Conservation (phyloP, 2,329 filamentous ascomycete genomes). For the Phoma sp. region DNA sequence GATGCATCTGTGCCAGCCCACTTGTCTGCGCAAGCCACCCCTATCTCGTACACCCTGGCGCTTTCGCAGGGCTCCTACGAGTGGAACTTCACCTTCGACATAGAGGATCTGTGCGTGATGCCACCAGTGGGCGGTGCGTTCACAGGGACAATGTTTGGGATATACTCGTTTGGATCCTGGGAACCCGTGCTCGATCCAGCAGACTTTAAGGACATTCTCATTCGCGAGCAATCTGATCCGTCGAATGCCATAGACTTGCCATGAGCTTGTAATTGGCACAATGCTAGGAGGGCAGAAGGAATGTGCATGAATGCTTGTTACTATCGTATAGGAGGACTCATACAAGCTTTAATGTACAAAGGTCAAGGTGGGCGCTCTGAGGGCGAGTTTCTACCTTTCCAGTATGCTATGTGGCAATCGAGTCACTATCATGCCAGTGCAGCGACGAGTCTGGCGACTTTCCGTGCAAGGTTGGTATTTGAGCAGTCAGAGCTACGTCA, state of each 20-base stretch:
- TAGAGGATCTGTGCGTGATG: conserved; percentile 41
- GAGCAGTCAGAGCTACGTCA: conserved; percentile 1
- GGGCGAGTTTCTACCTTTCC: no score
- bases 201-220: conserved; percentile 45
- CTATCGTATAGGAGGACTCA: no score
- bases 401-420: no score
- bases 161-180: conserved; percentile 53
- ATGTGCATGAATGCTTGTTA: no score
- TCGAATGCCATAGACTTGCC: no score
- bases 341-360: no score
- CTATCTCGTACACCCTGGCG: conserved; percentile 7
- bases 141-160: conserved; percentile 55
- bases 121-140: conserved; percentile 51
- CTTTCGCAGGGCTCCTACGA: conserved; percentile 14
- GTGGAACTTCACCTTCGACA: conserved; percentile 33
- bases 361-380: no score
- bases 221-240: conserved; percentile 3
- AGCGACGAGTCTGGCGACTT: no score
- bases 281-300: no score
- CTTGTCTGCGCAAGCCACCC: conserved; percentile 5
- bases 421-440: no score
- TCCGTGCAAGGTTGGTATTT: neutral
- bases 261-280: no score
- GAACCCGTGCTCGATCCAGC: conserved; percentile 51
- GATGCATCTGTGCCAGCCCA: neutral